Evolutionary conservation across 345 rosid genomes (phyloP).

Genomic region (Hibiscus syriacus): DNA sequence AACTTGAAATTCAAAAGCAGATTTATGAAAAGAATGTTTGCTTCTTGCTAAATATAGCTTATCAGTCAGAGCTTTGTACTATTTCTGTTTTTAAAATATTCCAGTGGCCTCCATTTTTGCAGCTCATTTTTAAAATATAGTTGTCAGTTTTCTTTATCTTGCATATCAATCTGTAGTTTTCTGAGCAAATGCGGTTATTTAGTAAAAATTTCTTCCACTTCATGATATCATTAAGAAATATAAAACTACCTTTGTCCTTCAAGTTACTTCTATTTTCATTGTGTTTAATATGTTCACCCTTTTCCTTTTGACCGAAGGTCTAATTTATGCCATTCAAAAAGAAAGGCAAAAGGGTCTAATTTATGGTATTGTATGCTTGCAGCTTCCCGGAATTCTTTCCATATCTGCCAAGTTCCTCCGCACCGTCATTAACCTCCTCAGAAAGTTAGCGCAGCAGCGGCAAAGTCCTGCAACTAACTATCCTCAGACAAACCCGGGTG

Average conservation of each 20-base stretch:
- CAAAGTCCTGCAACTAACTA: conserved; percentile 36
- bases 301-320: background rate
- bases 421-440: conserved; percentile 87
- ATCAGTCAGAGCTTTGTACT: background rate
- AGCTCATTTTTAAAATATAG: background rate
- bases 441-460: conserved; percentile 70
- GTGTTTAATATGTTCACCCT: background rate
- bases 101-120: background rate
- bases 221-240: background rate
- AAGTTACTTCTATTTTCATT: background rate
- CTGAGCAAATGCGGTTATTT: too few species aligned
- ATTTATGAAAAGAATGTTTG: background rate
- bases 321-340: background rate
- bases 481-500: conserved; percentile 30
- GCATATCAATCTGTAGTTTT: too few species aligned
- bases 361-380: conserved; percentile 17
- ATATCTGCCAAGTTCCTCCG: conserved; percentile 77
- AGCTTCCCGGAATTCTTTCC: conserved; percentile 85
- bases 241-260: background rate
- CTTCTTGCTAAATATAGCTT: background rate
- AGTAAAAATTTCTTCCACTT: too few species aligned
- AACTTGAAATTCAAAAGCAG: background rate
- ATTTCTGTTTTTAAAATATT: background rate
- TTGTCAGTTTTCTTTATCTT: too few species aligned
- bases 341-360: background rate